Percentiles rank a stretch among this genome's conserved stretches.
These are phyloP conservation scores for Diaporthe vaccinii DNA, from an alignment of 2,329 filamentous ascomycete genomes.

Conservation along the genomic window DNA sequence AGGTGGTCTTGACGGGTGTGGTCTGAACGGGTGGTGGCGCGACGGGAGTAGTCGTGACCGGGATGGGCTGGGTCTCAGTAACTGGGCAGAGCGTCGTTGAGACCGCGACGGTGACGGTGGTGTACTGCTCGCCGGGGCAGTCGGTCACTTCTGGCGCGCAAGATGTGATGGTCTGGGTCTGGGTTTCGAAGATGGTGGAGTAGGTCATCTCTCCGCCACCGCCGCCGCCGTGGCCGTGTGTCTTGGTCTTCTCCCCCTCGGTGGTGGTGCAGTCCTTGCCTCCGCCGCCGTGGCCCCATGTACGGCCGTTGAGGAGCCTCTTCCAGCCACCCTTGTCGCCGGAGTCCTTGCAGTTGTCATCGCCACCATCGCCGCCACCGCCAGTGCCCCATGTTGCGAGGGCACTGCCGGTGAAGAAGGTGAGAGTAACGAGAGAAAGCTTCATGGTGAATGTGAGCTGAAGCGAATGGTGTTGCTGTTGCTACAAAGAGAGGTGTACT, in stretches of 20 bases:
- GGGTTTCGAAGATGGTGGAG: conserved; percentile 56
- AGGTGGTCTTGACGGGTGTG: conserved; percentile 1
- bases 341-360: conserved; percentile 15
- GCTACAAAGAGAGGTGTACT: neutral
- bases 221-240: conserved; percentile 5
- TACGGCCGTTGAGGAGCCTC: conserved; percentile 27
- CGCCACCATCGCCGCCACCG: neutral
- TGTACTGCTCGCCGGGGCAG: conserved; percentile 54
- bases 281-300: conserved; percentile 23
- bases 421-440: conserved; percentile 16
- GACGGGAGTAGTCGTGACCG: conserved; percentile 1
- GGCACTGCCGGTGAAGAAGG: conserved; percentile 3
- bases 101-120: conserved; percentile 55
- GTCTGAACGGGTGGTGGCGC: conserved; percentile 3
- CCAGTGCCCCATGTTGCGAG: conserved; percentile 16
- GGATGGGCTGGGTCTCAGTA: conserved; percentile 23
- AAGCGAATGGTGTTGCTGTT: neutral
- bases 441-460: conserved; percentile 1
- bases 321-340: conserved; percentile 27
- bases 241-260: neutral
- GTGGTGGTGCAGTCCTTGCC: conserved; percentile 16
- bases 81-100: conserved; percentile 62
- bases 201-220: conserved; percentile 43
- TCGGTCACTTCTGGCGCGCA: conserved; percentile 60
- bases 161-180: conserved; percentile 67